Conservation (phyloP, 2,329 filamentous ascomycete genomes). For the Phialophora verrucosa region DNA sequence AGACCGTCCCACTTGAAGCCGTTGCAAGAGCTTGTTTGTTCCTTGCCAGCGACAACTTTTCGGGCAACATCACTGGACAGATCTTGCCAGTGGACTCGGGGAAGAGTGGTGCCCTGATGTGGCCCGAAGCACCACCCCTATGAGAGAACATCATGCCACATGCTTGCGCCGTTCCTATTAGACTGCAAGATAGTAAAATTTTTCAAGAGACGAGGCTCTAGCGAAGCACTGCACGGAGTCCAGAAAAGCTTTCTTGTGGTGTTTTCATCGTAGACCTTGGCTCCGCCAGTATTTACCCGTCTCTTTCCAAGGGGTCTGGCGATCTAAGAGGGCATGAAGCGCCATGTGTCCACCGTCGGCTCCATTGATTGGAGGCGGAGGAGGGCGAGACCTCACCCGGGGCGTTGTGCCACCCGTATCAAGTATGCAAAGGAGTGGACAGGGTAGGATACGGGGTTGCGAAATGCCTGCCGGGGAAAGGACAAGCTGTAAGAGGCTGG, state of each 20-base stretch:
- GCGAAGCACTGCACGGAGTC: not conserved
- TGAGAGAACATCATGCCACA: not conserved
- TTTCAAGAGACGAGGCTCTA: not conserved
- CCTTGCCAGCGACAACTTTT: slow-evolving; percentile 55
- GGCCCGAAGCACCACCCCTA: slow-evolving; percentile 32
- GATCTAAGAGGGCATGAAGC: not conserved
- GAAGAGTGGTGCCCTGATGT: slow-evolving; percentile 53
- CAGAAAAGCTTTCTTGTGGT: not conserved
- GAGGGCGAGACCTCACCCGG: slow-evolving; percentile 15
- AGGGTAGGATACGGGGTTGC: slow-evolving; percentile 14
- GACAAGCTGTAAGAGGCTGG: slow-evolving; percentile 16
- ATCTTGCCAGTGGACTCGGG: slow-evolving; percentile 54
- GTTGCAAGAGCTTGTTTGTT: slow-evolving; percentile 55
- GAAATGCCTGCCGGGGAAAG: not conserved
- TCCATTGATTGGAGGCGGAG: slow-evolving; percentile 7
- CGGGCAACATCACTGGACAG: slow-evolving; percentile 53
- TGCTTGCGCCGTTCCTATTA: not conserved
- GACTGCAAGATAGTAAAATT: not conserved
- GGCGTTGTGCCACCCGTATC: slow-evolving; percentile 1
- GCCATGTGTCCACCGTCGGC: slow-evolving; percentile 7
- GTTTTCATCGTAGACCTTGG: not conserved
- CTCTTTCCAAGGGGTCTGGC: not conserved
- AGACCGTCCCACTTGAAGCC: slow-evolving; percentile 47
- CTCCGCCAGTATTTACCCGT: not conserved
- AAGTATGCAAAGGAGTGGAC: slow-evolving; percentile 5